phyloP scores from a whole-genome alignment of 352 stramenopile genomes.

The Phytophthora pseudosyringae region DNA sequence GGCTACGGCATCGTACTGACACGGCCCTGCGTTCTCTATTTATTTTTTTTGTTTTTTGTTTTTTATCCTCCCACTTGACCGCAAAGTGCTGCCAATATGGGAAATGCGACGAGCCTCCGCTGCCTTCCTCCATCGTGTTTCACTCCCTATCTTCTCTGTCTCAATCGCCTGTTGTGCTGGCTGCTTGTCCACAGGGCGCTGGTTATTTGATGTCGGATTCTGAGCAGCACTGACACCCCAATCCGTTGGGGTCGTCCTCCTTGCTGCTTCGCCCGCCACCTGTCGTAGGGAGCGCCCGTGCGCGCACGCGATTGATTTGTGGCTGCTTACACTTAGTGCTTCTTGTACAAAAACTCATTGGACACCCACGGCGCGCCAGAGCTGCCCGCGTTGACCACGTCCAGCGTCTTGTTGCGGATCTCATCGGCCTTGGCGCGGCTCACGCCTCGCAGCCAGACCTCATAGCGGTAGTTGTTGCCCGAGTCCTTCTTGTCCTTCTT shows the following conservation, averaged over 20 bases:
- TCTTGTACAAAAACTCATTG: slow-evolving; percentile 84
- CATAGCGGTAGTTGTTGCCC: slow-evolving; percentile 87
- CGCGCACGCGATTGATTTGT: slow-evolving; percentile 5
- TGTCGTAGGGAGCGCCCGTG: neutral
- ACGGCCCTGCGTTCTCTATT: slow-evolving; percentile 23
- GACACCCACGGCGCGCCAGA: slow-evolving; percentile 50
- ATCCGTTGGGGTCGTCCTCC: neutral
- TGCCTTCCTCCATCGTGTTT: neutral
- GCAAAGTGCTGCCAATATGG: neutral
- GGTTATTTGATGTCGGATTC: neutral
- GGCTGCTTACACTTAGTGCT: slow-evolving; percentile 63
- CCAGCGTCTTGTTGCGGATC: slow-evolving; percentile 74
- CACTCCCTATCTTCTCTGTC: slow-evolving; percentile 12
- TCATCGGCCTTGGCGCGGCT: slow-evolving; percentile 72
- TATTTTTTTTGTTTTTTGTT: slow-evolving; percentile 22
- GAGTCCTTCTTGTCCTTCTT: slow-evolving; percentile 86
- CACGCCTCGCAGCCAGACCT: slow-evolving; percentile 80
- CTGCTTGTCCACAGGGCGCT: neutral
- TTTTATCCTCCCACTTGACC: slow-evolving; percentile 11
- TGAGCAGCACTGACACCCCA: neutral
- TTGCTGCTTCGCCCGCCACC: neutral
- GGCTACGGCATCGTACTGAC: neutral
- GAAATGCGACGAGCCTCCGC: slow-evolving; percentile 10
- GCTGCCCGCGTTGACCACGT: slow-evolving; percentile 72
- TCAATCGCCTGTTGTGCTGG: slow-evolving; percentile 4